phyloP scores from a whole-genome alignment of 2,329 filamentous ascomycete species.

The Colletotrichum cuscutae region DNA sequence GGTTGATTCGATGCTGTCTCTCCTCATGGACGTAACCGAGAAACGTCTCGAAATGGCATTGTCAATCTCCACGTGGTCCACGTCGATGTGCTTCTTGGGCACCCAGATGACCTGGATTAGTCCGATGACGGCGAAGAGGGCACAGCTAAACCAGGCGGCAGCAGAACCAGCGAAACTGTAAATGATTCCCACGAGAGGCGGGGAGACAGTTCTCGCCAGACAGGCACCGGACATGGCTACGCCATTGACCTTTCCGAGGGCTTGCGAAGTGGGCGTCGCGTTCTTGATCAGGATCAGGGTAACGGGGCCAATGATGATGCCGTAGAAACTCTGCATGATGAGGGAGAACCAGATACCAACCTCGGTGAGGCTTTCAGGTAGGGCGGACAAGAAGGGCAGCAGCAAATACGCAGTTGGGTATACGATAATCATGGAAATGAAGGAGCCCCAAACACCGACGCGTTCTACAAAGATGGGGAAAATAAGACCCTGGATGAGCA shows the following conservation, averaged over 20 bases:
- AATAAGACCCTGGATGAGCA: slow-evolving; percentile 78
- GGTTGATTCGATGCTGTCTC: slow-evolving; percentile 15
- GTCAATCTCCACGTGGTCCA: slow-evolving; percentile 34
- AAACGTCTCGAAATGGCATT: slow-evolving; percentile 22
- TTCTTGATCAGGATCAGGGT: slow-evolving; percentile 79
- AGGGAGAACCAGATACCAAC: slow-evolving; percentile 74
- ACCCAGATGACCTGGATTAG: slow-evolving; percentile 34
- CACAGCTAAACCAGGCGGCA: slow-evolving; percentile 53
- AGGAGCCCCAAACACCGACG: slow-evolving; percentile 75
- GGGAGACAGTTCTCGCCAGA: slow-evolving; percentile 74
- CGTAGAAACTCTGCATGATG: slow-evolving; percentile 72
- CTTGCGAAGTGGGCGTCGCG: slow-evolving; percentile 69
- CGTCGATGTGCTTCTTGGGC: slow-evolving; percentile 37
- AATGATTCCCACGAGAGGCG: slow-evolving; percentile 73
- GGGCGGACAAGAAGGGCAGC: slow-evolving; percentile 72
- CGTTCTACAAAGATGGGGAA: slow-evolving; percentile 73
- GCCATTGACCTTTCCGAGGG: slow-evolving; percentile 78
- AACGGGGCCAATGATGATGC: slow-evolving; percentile 75
- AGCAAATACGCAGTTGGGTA: slow-evolving; percentile 76
- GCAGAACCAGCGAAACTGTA: slow-evolving; percentile 68
- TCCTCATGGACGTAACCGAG: slow-evolving; percentile 21
- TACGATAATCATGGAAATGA: slow-evolving; percentile 71
- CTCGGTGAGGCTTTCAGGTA: slow-evolving; percentile 64
- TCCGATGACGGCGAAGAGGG: slow-evolving; percentile 23
- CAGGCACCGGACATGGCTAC: slow-evolving; percentile 79